phyloP scores from a whole-genome alignment of 1,284 basidiomycete species.

The Naganishia sp. region DNA sequence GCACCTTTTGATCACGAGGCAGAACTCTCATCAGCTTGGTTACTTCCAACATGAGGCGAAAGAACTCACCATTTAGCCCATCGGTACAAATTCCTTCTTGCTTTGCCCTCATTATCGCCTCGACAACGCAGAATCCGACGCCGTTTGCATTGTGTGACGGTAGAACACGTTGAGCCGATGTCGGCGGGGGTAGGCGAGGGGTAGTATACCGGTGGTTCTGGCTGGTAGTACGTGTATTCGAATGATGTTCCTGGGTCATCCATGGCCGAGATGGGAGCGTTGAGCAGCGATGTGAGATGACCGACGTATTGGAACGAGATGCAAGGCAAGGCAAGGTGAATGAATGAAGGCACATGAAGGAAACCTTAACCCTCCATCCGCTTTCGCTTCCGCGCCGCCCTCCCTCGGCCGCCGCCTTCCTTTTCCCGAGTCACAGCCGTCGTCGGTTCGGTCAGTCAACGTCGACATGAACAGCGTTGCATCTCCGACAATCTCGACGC shows the following conservation, averaged over 20 bases:
- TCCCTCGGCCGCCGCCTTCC: background rate
- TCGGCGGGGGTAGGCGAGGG: too few relatives aligned
- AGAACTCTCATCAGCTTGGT: background rate
- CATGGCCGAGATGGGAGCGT: too few relatives aligned
- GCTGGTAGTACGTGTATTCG: too few relatives aligned
- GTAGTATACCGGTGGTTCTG: too few relatives aligned
- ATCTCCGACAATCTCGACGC: background rate
- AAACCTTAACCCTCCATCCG: background rate
- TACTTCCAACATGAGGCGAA: background rate
- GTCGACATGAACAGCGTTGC: background rate
- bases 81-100: conserved; percentile 43
- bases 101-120: background rate
- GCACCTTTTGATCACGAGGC: conserved; percentile 38
- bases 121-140: background rate
- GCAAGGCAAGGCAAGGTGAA: too few relatives aligned
- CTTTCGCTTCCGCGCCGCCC: too few relatives aligned
- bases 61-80: conserved; percentile 45
- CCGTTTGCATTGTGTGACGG: background rate
- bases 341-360: too few relatives aligned
- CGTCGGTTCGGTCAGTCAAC: conserved; percentile 1
- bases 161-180: too few relatives aligned
- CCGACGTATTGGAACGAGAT: too few relatives aligned
- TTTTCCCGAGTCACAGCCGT: conserved; percentile 7
- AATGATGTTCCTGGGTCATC: too few relatives aligned
- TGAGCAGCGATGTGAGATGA: too few relatives aligned